phyloP scores from a whole-genome alignment of 352 stramenopile genomes.

The Phytophthora tubulina region DNA sequence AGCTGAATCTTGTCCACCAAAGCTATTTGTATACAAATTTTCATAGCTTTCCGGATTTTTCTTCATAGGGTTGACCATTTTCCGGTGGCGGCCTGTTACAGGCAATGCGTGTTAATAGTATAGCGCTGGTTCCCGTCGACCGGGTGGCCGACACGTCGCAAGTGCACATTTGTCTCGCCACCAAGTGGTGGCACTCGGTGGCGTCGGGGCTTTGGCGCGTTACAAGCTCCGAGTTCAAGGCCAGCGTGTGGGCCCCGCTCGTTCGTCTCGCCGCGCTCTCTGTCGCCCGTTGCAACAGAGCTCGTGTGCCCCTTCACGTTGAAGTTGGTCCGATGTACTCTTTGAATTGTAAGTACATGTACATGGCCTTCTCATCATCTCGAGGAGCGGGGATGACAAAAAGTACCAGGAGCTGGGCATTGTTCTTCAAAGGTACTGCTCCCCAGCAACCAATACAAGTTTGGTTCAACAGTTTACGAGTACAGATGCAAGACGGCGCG shows the following conservation, averaged over 20 bases:
- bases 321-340: constrained; percentile 1
- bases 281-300: constrained; percentile 2
- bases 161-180: constrained; percentile 28
- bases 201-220: constrained; percentile 13
- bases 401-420: too few relatives aligned
- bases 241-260: not conserved
- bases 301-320: constrained; percentile 14
- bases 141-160: constrained; percentile 22
- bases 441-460: too few relatives aligned
- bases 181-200: constrained; percentile 26
- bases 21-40: too few relatives aligned
- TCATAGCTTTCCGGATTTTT: too few relatives aligned
- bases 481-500: not conserved
- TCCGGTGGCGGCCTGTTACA: not conserved
- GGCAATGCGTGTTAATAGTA: too few relatives aligned
- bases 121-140: not conserved
- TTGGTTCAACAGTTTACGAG: too few relatives aligned
- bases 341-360: too few relatives aligned
- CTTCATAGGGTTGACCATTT: too few relatives aligned
- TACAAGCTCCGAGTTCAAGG: constrained; percentile 25
- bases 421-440: too few relatives aligned
- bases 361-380: too few relatives aligned
- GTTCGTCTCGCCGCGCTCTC: constrained; percentile 15
- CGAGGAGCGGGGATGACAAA: too few relatives aligned
- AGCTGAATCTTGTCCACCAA: too few relatives aligned